Evolutionary conservation across 768 basidiomycete genomes (phyloP).

Genomic region (Crassisporium funariophilum): DNA sequence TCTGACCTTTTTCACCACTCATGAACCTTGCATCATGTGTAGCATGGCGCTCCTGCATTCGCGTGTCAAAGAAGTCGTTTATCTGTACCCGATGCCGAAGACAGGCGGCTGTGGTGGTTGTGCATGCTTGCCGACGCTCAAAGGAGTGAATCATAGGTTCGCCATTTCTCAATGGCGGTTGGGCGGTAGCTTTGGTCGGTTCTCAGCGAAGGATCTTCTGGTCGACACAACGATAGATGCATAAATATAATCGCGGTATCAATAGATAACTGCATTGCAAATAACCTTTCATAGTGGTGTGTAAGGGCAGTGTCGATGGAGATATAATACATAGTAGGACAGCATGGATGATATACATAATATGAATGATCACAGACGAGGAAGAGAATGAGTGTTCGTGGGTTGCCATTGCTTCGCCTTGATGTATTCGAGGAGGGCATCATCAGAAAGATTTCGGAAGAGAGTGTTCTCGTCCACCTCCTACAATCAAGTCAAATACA

Average conservation of each 20-base stretch:
- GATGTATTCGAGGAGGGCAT: conserved; percentile 49
- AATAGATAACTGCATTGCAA: conserved; percentile 1
- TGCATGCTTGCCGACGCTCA: conserved; percentile 75
- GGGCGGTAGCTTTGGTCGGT: conserved; percentile 11
- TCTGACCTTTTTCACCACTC: conserved; percentile 83
- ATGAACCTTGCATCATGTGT: conserved; percentile 99
- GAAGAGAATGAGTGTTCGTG: conserved; percentile 24
- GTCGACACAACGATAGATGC: conserved; percentile 42
- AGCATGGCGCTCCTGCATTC: conserved; percentile 95
- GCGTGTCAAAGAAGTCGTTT: conserved; percentile 86
- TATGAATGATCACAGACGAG: conserved; percentile 28
- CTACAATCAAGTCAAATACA: conserved; percentile 24
- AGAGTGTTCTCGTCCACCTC: conserved; percentile 46
- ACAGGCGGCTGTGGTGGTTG: conserved; percentile 88
- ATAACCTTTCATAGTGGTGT: too few species aligned
- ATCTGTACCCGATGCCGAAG: conserved; percentile 66
- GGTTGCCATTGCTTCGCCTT: conserved; percentile 62
- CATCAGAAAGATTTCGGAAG: conserved; percentile 50
- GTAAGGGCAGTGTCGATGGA: too few species aligned
- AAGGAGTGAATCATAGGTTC: conserved; percentile 90
- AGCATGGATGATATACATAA: conserved; percentile 8
- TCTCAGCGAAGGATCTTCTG: conserved; percentile 18
- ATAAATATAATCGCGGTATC: conserved; percentile 20
- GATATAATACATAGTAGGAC: too few species aligned
- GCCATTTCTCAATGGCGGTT: conserved; percentile 68